These are phyloP conservation scores for Ciborinia camelliae DNA, from an alignment of 2,329 filamentous ascomycete genomes.

Conservation along the genomic window DNA sequence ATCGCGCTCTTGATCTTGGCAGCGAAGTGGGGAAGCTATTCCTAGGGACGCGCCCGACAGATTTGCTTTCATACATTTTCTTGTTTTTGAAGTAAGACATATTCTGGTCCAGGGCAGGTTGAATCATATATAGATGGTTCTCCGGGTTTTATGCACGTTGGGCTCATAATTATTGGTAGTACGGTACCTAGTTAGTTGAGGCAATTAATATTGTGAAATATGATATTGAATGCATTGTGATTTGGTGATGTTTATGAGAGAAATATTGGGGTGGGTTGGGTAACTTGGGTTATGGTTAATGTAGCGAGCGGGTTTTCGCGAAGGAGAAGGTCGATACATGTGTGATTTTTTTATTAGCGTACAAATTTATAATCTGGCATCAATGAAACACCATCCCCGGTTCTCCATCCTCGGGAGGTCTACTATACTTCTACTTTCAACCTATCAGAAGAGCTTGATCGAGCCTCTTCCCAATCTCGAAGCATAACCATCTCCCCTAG, in stretches of 20 bases:
- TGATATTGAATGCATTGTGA: not conserved
- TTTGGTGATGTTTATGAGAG: not conserved
- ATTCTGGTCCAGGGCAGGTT: not conserved
- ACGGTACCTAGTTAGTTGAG: not conserved
- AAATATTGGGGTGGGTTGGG: not conserved
- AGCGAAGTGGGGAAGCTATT: not conserved
- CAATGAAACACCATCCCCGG: slow-evolving; percentile 3
- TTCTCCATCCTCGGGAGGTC: slow-evolving; percentile 1
- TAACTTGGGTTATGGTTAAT: no score
- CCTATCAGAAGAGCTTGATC: not conserved
- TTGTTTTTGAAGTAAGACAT: not conserved
- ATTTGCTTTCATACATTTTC: not conserved
- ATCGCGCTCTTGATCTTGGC: not conserved
- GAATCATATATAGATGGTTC: not conserved
- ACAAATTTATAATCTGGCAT: no score
- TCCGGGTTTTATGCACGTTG: not conserved
- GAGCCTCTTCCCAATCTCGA: not conserved
- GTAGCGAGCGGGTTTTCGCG: no score
- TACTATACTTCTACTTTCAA: not conserved
- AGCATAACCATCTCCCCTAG: not conserved
- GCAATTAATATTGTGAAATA: not conserved
- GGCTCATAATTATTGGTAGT: not conserved
- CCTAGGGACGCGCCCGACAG: not conserved
- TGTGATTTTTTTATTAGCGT: no score
- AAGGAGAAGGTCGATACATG: no score